These are phyloP conservation scores for Ophiobolus disseminans DNA, from an alignment of 2,329 filamentous ascomycete genomes.

Conservation along the genomic window DNA sequence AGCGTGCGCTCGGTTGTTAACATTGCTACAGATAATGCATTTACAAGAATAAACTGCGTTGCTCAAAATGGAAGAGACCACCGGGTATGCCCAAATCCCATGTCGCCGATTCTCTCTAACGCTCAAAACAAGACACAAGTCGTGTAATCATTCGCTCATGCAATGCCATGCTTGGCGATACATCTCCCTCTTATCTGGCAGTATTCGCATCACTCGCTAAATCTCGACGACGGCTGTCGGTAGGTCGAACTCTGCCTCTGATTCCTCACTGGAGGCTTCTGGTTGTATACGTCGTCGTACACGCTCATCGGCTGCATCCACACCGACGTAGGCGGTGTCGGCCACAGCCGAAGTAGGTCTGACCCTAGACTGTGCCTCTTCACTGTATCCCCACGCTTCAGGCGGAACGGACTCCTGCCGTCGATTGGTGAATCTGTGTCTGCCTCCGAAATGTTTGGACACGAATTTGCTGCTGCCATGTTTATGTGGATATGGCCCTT, in stretches of 20 bases:
- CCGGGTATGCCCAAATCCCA: constrained; percentile 30
- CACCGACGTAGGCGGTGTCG: constrained; percentile 21
- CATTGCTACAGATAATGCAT: constrained; percentile 32
- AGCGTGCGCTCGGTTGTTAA: constrained; percentile 28
- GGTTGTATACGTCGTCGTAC: constrained; percentile 3
- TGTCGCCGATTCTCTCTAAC: constrained; percentile 4
- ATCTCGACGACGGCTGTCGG: constrained; percentile 2
- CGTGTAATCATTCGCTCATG: background rate
- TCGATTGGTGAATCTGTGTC: constrained; percentile 38
- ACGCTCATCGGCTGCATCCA: constrained; percentile 9
- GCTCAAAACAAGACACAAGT: background rate
- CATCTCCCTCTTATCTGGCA: too few relatives aligned
- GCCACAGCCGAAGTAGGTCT: constrained; percentile 25
- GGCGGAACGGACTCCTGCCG: constrained; percentile 34
- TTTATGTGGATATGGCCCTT: constrained; percentile 4
- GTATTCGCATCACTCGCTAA: background rate
- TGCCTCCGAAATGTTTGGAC: background rate
- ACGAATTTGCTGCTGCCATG: background rate
- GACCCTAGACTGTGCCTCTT: constrained; percentile 23
- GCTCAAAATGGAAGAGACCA: constrained; percentile 13
- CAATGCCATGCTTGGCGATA: background rate
- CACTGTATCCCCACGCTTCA: constrained; percentile 36
- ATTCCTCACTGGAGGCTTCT: background rate
- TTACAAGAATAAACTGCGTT: constrained; percentile 16
- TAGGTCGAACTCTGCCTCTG: constrained; percentile 12